Base-by-base conservation (phyloP, 164 flowering plant species). In the Sedum album region DNA sequence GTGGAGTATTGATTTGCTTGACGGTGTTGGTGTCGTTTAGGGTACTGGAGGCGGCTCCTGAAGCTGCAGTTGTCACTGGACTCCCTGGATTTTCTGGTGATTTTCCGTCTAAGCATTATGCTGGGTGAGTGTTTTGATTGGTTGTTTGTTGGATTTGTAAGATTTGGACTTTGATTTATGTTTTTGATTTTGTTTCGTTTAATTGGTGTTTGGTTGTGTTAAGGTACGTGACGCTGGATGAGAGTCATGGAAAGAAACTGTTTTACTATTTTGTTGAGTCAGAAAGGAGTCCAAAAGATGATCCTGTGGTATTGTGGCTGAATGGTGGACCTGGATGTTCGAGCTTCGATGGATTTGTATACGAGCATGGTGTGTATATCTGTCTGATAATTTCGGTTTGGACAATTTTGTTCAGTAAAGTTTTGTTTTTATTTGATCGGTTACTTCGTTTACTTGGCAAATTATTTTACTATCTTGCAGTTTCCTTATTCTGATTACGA, bases 261-360 rank as follows among this genome's bases (percentile, higher is more conserved):
- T 94, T 76, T 74, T 91, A 94, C 73, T 94, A 94, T 44, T 88
- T 88, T 65, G 86, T 91, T 20, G 82, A 68, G 66, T 94, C 98
- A 0, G 97, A 94, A 68, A 74, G 88, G 66, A 85, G 82, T 36
- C 87, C 95, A 26, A 72, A 84, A 0, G 71, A 83, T 75, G 97
- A 89, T 74, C 97, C 93, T 31, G 83, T 94, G 69, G n/a, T 94
- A 55, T 77, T 94, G 14, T 94, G 98, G 98, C 93, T 94, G 31
- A 94, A 94, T 80, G 98, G 98, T 26, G 98, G 97, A 33, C 98
- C 97, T 1, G 96, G 97, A 6, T 94, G 98, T 79, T 94, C 98
- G 17, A 94, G 98, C 82, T 89, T 94, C 66, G 97, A 94, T 73
- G 98, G 97, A 0, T 94, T 94, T 51, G 85, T 94, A 3, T 94